A percentile compares a stretch with the other conserved stretches of the same genome.
phyloP scores from a whole-genome alignment of 2,329 filamentous ascomycete species.

The Calycina herbarum region DNA sequence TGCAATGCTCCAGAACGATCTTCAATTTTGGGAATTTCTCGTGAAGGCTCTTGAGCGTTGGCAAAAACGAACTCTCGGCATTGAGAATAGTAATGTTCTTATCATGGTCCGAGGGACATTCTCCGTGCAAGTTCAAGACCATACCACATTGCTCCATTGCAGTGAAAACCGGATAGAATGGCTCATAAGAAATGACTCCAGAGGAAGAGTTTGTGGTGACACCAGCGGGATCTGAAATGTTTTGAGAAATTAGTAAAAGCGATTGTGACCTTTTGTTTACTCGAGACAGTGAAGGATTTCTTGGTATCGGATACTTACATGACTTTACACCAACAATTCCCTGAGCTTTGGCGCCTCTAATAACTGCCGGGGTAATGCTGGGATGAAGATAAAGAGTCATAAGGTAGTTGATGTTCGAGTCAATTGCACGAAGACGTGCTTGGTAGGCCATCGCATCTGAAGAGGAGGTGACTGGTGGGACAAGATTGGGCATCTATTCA shows the following conservation, averaged over 20 bases:
- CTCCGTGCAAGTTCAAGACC: conserved; percentile 92
- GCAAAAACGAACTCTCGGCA: conserved; percentile 76
- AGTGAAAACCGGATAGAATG: conserved; percentile 78
- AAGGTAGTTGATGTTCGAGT: conserved; percentile 64
- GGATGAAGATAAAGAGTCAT: conserved; percentile 62
- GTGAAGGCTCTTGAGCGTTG: conserved; percentile 74
- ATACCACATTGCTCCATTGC: conserved; percentile 84
- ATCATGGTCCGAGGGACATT: conserved; percentile 55
- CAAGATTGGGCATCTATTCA: conserved; percentile 55
- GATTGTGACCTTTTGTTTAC: not conserved
- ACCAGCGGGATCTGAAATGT: conserved; percentile 48
- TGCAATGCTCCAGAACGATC: conserved; percentile 81
- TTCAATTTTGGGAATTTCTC: conserved; percentile 70
- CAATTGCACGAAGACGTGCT: conserved; percentile 57
- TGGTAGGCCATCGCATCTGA: conserved; percentile 67
- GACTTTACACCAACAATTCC: conserved; percentile 35
- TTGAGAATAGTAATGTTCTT: conserved; percentile 59
- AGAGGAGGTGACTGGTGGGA: conserved; percentile 62
- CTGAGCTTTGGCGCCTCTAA: conserved; percentile 31
- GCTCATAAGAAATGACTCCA: conserved; percentile 68
- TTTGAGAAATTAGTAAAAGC: not conserved
- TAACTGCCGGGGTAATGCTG: conserved; percentile 31
- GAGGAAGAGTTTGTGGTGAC: conserved; percentile 67
- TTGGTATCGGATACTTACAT: conserved; percentile 14
- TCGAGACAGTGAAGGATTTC: not conserved